A percentile compares a stretch with the other conserved stretches of the same genome.
Conservation (phyloP, 371 early-diverging fungal species). For the Vairimorpha ceranae region DNA sequence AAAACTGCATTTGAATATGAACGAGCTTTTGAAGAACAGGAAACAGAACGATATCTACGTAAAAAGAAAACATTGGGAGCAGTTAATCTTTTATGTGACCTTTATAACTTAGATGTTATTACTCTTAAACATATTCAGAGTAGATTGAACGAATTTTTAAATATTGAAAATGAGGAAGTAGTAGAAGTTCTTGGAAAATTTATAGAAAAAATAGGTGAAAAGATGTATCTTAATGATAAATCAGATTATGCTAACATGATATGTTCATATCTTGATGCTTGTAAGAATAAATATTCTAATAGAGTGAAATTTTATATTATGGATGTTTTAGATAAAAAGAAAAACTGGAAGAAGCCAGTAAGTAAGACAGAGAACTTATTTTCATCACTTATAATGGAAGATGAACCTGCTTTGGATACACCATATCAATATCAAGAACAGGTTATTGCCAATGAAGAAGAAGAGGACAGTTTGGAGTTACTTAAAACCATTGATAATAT, state of each 20-base stretch:
- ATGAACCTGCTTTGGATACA: not conserved
- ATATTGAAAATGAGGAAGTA: constrained; percentile 21
- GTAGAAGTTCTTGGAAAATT: constrained; percentile 46
- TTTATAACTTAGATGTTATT: constrained; percentile 42
- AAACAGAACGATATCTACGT: constrained; percentile 29
- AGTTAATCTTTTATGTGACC: constrained; percentile 20
- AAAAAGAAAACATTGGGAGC: constrained; percentile 41
- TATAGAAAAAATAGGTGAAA: constrained; percentile 21
- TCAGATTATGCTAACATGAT: constrained; percentile 25
- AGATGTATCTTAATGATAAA: constrained; percentile 17
- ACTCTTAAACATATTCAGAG: constrained; percentile 16
- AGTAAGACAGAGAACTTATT: constrained; percentile 22
- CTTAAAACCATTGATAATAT: not conserved
- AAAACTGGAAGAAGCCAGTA: constrained; percentile 13
- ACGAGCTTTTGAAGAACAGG: constrained; percentile 40
- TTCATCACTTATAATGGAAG: constrained; percentile 16
- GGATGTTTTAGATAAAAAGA: constrained; percentile 18
- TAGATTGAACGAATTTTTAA: constrained; percentile 18
- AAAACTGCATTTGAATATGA: constrained; percentile 17
- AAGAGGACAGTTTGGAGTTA: not conserved
- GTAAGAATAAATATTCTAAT: constrained; percentile 23
- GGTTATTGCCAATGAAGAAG: not conserved
- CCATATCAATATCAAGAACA: not conserved
- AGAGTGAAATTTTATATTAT: constrained; percentile 44
- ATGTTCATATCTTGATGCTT: constrained; percentile 3